phyloP scores from a whole-genome alignment of 2,329 filamentous ascomycete genomes.

The Fusarium chuoi region DNA sequence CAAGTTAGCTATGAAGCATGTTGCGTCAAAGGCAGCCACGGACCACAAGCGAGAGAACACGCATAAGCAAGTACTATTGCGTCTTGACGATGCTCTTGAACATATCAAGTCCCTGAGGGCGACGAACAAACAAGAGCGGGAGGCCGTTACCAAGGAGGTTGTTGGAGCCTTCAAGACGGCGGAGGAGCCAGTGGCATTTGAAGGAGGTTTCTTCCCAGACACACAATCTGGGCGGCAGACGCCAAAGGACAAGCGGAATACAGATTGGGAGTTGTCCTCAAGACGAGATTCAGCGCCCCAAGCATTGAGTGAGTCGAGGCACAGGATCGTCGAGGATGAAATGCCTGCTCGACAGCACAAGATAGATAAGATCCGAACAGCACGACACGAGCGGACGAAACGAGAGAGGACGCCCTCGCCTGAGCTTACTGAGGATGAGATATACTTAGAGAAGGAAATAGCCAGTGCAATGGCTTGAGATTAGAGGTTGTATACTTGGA shows the following conservation, averaged over 20 bases:
- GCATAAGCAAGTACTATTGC: constrained; percentile 42
- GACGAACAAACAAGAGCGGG: constrained; percentile 32
- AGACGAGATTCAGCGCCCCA: constrained; percentile 6
- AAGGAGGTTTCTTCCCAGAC: constrained; percentile 16
- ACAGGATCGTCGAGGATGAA: constrained; percentile 8
- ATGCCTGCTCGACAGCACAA: background rate
- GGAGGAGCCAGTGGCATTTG: constrained; percentile 26
- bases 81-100: constrained; percentile 32
- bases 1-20: constrained; percentile 51
- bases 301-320: constrained; percentile 3
- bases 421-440: constrained; percentile 22
- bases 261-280: constrained; percentile 11
- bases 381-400: constrained; percentile 5
- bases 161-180: constrained; percentile 33
- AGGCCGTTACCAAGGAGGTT: constrained; percentile 25
- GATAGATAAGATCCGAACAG: background rate
- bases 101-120: constrained; percentile 40
- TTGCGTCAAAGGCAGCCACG: constrained; percentile 41
- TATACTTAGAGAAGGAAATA: constrained; percentile 33
- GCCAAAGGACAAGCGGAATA: constrained; percentile 12
- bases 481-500: constrained; percentile 3
- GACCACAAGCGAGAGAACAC: constrained; percentile 2
- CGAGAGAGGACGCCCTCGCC: constrained; percentile 11
- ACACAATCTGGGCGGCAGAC: constrained; percentile 8
- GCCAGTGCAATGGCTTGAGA: constrained; percentile 36